Conservation (phyloP, 2,329 filamentous ascomycete species). For the Phaeophleospora eucalypticola region DNA sequence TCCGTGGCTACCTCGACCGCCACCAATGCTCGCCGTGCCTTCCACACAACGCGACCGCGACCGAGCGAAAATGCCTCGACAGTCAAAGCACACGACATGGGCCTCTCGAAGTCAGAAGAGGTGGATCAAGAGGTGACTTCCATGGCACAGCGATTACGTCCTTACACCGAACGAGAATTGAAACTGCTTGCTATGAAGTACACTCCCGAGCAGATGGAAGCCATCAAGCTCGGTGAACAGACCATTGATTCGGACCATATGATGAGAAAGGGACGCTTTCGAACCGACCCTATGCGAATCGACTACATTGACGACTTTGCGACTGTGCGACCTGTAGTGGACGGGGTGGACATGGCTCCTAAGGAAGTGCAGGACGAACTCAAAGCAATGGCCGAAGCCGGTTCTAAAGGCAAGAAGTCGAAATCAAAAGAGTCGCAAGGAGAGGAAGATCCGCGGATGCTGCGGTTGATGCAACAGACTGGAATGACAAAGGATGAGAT, state of each 20-base stretch:
- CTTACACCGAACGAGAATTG: constrained; percentile 65
- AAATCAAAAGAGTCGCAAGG: constrained; percentile 18
- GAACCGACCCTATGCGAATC: constrained; percentile 67
- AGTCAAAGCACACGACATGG: constrained; percentile 41
- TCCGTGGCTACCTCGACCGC: constrained; percentile 12
- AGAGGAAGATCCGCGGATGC: constrained; percentile 42
- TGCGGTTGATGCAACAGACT: constrained; percentile 54
- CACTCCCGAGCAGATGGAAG: constrained; percentile 73
- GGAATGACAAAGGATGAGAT: constrained; percentile 51
- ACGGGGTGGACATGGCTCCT: constrained; percentile 45
- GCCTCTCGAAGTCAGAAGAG: constrained; percentile 7
- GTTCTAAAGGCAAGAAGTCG: constrained; percentile 46
- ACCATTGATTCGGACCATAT: constrained; percentile 72
- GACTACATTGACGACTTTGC: constrained; percentile 81
- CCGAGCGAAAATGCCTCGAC: constrained; percentile 32
- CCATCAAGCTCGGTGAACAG: constrained; percentile 75
- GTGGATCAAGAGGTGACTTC: not conserved
- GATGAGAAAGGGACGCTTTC: constrained; percentile 65
- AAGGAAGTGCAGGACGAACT: constrained; percentile 52
- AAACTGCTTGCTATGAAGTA: constrained; percentile 63
- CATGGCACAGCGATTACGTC: constrained; percentile 22
- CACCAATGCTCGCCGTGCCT: constrained; percentile 33
- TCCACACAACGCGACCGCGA: constrained; percentile 36
- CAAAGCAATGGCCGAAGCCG: constrained; percentile 45
- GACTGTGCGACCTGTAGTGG: constrained; percentile 70